These are phyloP conservation scores for Nigrograna mackinnonii DNA, from an alignment of 2,329 filamentous ascomycete species.

Conservation along the genomic window DNA sequence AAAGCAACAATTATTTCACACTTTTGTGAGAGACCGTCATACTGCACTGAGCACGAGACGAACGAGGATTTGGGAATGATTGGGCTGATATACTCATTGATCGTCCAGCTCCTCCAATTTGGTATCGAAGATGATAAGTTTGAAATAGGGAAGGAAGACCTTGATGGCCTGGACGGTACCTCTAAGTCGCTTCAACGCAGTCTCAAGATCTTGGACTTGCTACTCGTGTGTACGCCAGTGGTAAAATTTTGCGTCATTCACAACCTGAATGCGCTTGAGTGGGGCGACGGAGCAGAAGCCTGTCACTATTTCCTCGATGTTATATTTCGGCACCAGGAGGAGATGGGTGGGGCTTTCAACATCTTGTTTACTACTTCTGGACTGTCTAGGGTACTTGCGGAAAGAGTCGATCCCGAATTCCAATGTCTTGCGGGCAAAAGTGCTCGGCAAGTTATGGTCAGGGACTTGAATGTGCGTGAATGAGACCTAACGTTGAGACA, in stretches of 20 bases:
- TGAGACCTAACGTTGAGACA: too few relatives aligned
- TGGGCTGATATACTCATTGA: conserved; percentile 16
- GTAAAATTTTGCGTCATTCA: conserved; percentile 3
- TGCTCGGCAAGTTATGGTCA: too few relatives aligned
- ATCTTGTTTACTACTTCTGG: conserved; percentile 1
- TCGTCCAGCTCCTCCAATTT: conserved; percentile 18
- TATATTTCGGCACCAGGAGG: not conserved
- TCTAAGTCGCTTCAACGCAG: not conserved
- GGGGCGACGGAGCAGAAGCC: not conserved
- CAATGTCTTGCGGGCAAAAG: too few relatives aligned
- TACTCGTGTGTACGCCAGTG: conserved; percentile 2
- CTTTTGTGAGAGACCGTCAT: conserved; percentile 14
- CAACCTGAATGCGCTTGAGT: conserved; percentile 2
- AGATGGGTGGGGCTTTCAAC: not conserved
- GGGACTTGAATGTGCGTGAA: too few relatives aligned
- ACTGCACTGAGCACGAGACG: conserved; percentile 1
- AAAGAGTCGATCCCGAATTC: not conserved
- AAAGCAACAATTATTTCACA: conserved; percentile 17
- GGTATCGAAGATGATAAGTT: conserved; percentile 3
- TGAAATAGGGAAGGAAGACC: not conserved
- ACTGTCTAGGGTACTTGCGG: conserved; percentile 1
- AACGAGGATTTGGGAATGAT: conserved; percentile 12
- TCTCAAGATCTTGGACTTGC: not conserved
- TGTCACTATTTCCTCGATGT: not conserved
- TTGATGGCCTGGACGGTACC: not conserved